Conservation (phyloP, 768 basidiomycete species). For the Suillus sp. region DNA sequence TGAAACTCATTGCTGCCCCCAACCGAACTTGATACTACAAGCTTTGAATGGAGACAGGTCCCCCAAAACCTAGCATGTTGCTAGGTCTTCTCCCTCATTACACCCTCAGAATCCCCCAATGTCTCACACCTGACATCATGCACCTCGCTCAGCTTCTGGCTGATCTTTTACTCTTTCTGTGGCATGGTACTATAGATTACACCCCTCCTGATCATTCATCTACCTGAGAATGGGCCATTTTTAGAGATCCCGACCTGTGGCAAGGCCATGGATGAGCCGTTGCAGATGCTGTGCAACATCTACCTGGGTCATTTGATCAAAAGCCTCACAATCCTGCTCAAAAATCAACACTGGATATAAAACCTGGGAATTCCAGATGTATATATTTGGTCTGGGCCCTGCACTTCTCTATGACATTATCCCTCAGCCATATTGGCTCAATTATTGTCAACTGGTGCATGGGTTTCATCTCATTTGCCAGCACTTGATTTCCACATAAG, state of each 20-base stretch:
- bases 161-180: slow-evolving; percentile 17
- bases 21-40: slow-evolving; percentile 29
- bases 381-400: slow-evolving; percentile 23
- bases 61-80: slow-evolving; percentile 39
- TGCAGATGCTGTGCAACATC: slow-evolving; percentile 10
- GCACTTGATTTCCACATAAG: slow-evolving; percentile 12
- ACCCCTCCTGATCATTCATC: slow-evolving; percentile 20
- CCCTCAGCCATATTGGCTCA: slow-evolving; percentile 18
- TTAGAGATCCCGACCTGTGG: slow-evolving; percentile 25
- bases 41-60: slow-evolving; percentile 33
- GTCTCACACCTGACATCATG: slow-evolving; percentile 39
- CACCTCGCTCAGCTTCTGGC: slow-evolving; percentile 30
- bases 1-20: not conserved
- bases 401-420: slow-evolving; percentile 23
- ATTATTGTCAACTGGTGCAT: slow-evolving; percentile 26
- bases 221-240: slow-evolving; percentile 36
- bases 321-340: slow-evolving; percentile 29
- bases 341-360: too few species aligned
- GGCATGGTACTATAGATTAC: slow-evolving; percentile 12
- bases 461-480: slow-evolving; percentile 28
- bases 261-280: slow-evolving; percentile 20
- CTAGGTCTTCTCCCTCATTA: slow-evolving; percentile 28
- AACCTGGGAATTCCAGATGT: slow-evolving; percentile 28
- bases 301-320: slow-evolving; percentile 23
- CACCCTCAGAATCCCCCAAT: slow-evolving; percentile 33